These are phyloP conservation scores for Cardamine resedifolia DNA, from an alignment of 345 rosid genomes.

Conservation along the genomic window DNA sequence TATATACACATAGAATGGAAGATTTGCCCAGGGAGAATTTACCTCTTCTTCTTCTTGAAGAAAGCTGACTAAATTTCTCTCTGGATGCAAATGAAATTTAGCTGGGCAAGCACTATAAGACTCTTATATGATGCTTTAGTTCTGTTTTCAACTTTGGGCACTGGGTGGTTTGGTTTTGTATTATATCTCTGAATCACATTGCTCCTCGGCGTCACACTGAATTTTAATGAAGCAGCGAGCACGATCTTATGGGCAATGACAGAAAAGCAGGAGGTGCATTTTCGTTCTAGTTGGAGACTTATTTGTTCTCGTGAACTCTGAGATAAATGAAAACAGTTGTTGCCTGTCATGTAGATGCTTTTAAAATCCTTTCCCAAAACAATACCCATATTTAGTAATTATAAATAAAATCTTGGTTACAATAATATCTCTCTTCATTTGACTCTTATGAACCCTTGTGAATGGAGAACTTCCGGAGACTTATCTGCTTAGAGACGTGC, in stretches of 20 bases:
- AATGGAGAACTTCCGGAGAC: not conserved
- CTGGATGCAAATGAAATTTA: constrained; percentile 25
- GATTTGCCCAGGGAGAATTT: constrained; percentile 26
- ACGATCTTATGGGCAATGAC: not conserved
- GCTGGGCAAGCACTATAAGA: constrained; percentile 30
- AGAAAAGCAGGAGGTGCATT: constrained; percentile 18
- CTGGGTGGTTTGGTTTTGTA: constrained; percentile 33
- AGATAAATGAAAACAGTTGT: constrained; percentile 13
- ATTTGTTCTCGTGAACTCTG: constrained; percentile 11
- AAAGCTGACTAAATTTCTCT: constrained; percentile 26
- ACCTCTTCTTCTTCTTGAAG: constrained; percentile 32
- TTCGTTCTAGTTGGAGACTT: constrained; percentile 15
- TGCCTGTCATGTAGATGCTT: constrained; percentile 22
- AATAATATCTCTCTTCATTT: not conserved
- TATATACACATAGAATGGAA: constrained; percentile 38
- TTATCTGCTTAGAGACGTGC: constrained; percentile 18
- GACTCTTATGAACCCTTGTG: not conserved
- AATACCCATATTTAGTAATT: not conserved
- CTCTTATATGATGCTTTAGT: constrained; percentile 35
- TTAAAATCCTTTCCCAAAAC: not conserved
- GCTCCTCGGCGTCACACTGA: constrained; percentile 8
- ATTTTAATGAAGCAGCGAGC: constrained; percentile 20
- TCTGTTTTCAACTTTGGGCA: constrained; percentile 34
- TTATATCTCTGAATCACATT: constrained; percentile 29
- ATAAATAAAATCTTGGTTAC: constrained; percentile 8